Evolutionary conservation across 2,329 filamentous ascomycete species (phyloP).

Genomic region (Fusarium albidum): DNA sequence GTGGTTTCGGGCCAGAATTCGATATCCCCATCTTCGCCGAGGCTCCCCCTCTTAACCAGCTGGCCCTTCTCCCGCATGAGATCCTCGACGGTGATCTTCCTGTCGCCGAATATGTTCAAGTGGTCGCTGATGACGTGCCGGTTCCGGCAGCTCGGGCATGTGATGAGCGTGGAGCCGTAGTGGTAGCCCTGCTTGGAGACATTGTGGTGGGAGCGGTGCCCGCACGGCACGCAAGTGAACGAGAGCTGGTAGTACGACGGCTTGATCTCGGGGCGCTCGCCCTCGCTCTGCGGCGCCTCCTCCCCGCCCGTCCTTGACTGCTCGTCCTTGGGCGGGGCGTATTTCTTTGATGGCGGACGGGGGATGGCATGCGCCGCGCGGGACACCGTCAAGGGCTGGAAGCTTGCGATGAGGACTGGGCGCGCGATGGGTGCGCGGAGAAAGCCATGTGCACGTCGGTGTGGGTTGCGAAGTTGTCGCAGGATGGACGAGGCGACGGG

Average conservation of each 20-base stretch:
- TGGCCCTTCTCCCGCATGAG: slow-evolving; percentile 79
- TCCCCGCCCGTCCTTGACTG: slow-evolving; percentile 13
- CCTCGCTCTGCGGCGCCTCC: slow-evolving; percentile 39
- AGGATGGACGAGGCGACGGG: slow-evolving; percentile 27
- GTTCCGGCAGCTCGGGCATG: slow-evolving; percentile 85
- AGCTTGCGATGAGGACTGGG: slow-evolving; percentile 10
- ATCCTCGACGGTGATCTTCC: slow-evolving; percentile 76
- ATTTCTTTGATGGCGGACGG: slow-evolving; percentile 39
- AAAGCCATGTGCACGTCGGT: slow-evolving; percentile 25
- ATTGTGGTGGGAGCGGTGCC: slow-evolving; percentile 79
- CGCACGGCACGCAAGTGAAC: slow-evolving; percentile 93
- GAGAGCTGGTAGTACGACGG: slow-evolving; percentile 83
- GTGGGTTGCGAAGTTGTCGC: slow-evolving; percentile 27
- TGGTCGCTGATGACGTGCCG: slow-evolving; percentile 94
- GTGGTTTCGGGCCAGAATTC: slow-evolving; percentile 88
- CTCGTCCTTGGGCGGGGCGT: slow-evolving; percentile 20
- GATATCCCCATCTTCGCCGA: slow-evolving; percentile 82
- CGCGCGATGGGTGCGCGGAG: slow-evolving; percentile 15
- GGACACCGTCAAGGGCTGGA: slow-evolving; percentile 27
- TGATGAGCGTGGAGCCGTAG: slow-evolving; percentile 85
- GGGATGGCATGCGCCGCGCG: slow-evolving; percentile 49
- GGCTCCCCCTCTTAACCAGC: slow-evolving; percentile 73
- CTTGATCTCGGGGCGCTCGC: slow-evolving; percentile 42
- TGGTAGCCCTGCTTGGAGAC: slow-evolving; percentile 97
- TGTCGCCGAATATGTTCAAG: slow-evolving; percentile 78